These are phyloP conservation scores for Trichoderma pleuroti DNA, from an alignment of 2,329 filamentous ascomycete species.

Conservation along the genomic window DNA sequence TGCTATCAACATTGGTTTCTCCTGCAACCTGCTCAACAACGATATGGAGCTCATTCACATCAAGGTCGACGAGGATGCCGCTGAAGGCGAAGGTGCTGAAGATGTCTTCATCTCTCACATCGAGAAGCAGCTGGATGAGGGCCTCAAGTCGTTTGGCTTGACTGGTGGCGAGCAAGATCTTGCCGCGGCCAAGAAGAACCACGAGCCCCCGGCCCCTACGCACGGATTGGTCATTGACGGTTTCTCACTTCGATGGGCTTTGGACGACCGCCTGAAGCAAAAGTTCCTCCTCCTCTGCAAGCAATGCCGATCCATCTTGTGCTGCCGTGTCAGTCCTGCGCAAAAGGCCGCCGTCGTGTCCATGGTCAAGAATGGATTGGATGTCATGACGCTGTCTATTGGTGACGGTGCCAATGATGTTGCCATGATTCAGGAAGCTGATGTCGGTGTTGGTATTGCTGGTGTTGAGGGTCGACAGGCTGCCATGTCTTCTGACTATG, in stretches of 20 bases:
- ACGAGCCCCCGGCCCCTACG: constrained; percentile 80
- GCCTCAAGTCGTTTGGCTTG: constrained; percentile 70
- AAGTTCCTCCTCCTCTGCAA: constrained; percentile 96
- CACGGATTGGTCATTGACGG: constrained; percentile 95
- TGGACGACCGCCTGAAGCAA: constrained; percentile 78
- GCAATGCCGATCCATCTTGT: constrained; percentile 92
- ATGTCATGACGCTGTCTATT: constrained; percentile 93
- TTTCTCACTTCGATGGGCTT: constrained; percentile 83
- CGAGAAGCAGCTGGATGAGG: constrained; percentile 68
- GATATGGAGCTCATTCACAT: constrained; percentile 95
- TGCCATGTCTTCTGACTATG: constrained; percentile 94
- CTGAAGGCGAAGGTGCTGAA: constrained; percentile 42
- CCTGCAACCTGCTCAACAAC: constrained; percentile 94
- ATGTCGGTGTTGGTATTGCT: constrained; percentile 94
- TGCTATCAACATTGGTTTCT: constrained; percentile 99
- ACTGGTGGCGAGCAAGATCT: constrained; percentile 85
- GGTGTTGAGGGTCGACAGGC: constrained; percentile 90
- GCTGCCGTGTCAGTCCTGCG: constrained; percentile 92
- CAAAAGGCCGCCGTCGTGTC: constrained; percentile 96
- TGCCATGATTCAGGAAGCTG: constrained; percentile 95
- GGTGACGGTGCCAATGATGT: constrained; percentile 95
- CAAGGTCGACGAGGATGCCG: constrained; percentile 73
- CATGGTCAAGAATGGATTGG: constrained; percentile 90
- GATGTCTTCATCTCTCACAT: constrained; percentile 54
- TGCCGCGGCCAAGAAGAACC: constrained; percentile 70